Base-by-base conservation (phyloP, 805 yeast genomes). In the Clavispora carvajalis region DNA sequence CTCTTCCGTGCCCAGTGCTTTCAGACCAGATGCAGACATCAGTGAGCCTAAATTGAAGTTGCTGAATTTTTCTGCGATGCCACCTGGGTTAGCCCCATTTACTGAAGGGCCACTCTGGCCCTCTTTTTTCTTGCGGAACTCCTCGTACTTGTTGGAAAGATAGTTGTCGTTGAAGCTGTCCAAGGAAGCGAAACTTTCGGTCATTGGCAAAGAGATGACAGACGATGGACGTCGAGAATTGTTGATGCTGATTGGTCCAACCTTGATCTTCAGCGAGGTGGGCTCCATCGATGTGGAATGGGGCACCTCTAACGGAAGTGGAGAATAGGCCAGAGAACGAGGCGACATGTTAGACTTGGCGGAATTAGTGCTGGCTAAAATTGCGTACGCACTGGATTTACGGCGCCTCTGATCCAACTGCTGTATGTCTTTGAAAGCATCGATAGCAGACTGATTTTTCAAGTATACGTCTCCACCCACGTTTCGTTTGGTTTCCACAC, bases 171-270 rank as follows among this genome's bases (percentile, higher is more conserved):
- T 80, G 44, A 76, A 73, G 55, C 89, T 79, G 53, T 82, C 89
- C 54, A 85, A 63, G 0, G 90, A 83, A 1, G 91, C 91, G 67
- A 82, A 83, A 46, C 89, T 82, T 31, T 85, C 85, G 45, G 78
- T 81, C 12, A 81, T 66, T 0, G 87, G 87, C 29, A 83, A 64
- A 21, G 81, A 74, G 41, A 82, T 80, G 33, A 85, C 73, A 21
- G 95, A 93, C 1, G 95, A 87, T 22, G 68, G 67, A 22, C 68
- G 44, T 24, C 54, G 40, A 30, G 40, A 45, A 5, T 51, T 54
- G 22, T 47, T 50, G 16, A 55, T 58, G 39, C 56, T 52, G 17
- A 65, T 56, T 1, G 71, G 70, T 0, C 67, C 69, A n/a, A 66
- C 62, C 33, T 55, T 62, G 12, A 64, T 47, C 33, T 50, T 51